A percentile compares a stretch with the other conserved stretches of the same genome.
Conservation (phyloP, 139 green algal genomes). For the Asterochloris erici region DNA sequence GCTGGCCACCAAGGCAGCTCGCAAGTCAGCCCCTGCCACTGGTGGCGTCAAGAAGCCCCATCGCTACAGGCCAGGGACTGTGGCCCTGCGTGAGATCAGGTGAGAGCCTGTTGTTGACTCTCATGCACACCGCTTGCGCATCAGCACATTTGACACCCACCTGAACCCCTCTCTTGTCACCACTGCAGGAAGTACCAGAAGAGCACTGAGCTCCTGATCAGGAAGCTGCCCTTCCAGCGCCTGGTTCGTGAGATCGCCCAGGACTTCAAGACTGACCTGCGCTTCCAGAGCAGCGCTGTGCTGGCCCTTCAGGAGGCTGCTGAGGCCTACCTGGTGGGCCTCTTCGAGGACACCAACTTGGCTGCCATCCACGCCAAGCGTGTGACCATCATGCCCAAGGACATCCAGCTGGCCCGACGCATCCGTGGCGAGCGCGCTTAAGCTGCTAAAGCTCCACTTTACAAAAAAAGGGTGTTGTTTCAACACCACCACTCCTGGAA, state of each 20-base stretch:
- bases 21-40: conserved; percentile 64
- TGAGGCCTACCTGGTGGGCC: conserved; percentile 97
- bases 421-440: conserved; percentile 35
- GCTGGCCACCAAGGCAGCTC: conserved; percentile 88
- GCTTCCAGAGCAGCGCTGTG: conserved; percentile 95
- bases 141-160: too few relatives aligned
- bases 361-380: conserved; percentile 96
- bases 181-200: conserved; percentile 88
- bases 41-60: conserved; percentile 75
- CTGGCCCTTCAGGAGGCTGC: conserved; percentile 95
- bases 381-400: conserved; percentile 72
- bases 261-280: conserved; percentile 99
- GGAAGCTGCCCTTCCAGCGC: conserved; percentile 97
- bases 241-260: conserved; percentile 98
- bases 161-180: conserved; percentile 20
- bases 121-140: too few relatives aligned
- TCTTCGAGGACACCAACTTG: conserved; percentile 99
- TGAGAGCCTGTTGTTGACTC: too few relatives aligned
- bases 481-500: conserved; percentile 4
- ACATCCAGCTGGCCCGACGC: conserved; percentile 62
- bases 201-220: conserved; percentile 90
- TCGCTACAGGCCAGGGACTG: conserved; percentile 86
- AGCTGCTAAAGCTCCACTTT: neutral
- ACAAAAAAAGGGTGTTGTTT: conserved; percentile 6
- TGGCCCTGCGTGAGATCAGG: conserved; percentile 86